Base-by-base conservation (phyloP, 306 rosid species). In the Urtica urens region DNA sequence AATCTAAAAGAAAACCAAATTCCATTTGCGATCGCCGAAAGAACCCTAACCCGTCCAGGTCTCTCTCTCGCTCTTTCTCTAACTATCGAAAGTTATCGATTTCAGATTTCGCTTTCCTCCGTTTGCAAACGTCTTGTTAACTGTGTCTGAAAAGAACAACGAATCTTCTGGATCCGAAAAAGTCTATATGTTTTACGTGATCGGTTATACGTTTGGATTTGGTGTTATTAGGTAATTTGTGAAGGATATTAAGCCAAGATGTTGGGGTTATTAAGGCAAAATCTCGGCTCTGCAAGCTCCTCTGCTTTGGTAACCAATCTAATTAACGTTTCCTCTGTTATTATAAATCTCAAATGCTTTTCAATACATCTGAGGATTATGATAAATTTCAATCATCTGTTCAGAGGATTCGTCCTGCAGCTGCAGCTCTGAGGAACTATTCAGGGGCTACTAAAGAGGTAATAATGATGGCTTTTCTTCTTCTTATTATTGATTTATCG, bases 361-460 rank as follows among this genome's bases (percentile, higher is more conserved):
- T 28, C 33, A 28, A 4, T 28, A 9, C 14, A 3, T 12, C 14
- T 35, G 7, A 3, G 39, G 14, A 39, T 14, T 10, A 17, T 39
- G 10, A 10, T 35, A 12, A 35, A n/a, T n/a, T 35, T 35, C 3
- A 35, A 2, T 35, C 14, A 6, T 43, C 66, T 43, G 39, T 66
- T 71, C 81, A 84, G 82, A 59, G 27, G 59, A 59, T 86, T 64
- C 77, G 76, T 24, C 75, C 92, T 16, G 75, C 72, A n/a, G 65
- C 55, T 14, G 69, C 79, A 4, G 72, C 94, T 50, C 28, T 70
- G 24, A 79, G 97, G 59, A 39, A 56, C 26, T 79, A 74, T 56
- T 69, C 95, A 18, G 70, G 95, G 34, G 60, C 82, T 0, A 78
- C 73, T 1, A 90, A 84, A 77, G 78, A 81, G 87, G 97, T 84